Percentiles rank a stretch among this genome's conserved stretches.
phyloP scores from a whole-genome alignment of 73 alveolate species.

The Paramecium primaurelia region DNA sequence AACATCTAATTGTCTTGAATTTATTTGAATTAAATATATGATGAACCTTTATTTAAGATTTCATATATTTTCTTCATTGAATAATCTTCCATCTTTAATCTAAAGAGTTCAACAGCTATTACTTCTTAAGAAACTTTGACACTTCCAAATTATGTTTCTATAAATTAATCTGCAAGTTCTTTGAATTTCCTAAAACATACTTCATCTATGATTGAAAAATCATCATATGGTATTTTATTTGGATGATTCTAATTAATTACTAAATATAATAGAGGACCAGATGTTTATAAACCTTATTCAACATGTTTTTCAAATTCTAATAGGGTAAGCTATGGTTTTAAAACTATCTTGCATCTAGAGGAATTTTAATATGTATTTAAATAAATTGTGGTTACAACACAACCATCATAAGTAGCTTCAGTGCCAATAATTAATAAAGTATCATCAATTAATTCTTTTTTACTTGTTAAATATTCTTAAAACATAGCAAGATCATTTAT shows the following conservation, averaged over 20 bases:
- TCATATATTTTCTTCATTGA: slow-evolving; percentile 39
- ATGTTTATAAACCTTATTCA: neutral
- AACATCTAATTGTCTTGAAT: slow-evolving; percentile 8
- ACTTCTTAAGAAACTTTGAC: neutral
- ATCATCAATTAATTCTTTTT: neutral
- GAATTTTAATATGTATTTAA: neutral
- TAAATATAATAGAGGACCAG: neutral
- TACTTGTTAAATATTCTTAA: neutral
- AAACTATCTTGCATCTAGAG: neutral
- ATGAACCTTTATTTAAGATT: neutral
- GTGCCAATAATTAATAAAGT: neutral
- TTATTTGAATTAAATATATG: neutral
- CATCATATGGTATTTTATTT: slow-evolving; percentile 15
- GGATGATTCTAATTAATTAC: neutral
- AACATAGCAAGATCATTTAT: neutral
- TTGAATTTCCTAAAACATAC: neutral
- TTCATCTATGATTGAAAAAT: slow-evolving; percentile 20
- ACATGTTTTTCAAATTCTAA: slow-evolving; percentile 13
- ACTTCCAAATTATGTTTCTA: neutral
- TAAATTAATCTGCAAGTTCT: neutral
- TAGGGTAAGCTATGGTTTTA: neutral
- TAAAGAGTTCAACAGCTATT: neutral
- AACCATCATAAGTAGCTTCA: slow-evolving; percentile 6
- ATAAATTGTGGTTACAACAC: neutral
- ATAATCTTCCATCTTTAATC: slow-evolving; percentile 7